Evolutionary conservation across 2,329 filamentous ascomycete genomes (phyloP).

Genomic region (Dryadomyces quercivorus): DNA sequence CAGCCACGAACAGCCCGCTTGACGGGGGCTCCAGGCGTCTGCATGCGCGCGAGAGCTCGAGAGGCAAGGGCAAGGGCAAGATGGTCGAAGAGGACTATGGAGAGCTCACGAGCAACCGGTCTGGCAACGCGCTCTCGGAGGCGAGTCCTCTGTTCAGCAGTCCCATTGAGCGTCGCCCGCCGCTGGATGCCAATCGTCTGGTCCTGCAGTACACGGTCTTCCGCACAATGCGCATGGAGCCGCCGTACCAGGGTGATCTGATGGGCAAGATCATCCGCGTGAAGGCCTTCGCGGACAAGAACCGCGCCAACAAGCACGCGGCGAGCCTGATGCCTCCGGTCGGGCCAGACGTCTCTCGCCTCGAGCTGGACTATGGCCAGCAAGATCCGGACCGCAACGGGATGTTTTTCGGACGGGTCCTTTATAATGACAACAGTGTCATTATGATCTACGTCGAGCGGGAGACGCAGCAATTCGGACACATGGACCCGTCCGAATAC

Average conservation of each 20-base stretch:
- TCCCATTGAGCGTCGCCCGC: no score
- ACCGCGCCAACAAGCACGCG: constrained; percentile 9
- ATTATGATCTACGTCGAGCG: constrained; percentile 9
- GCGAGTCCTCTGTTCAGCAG: no score
- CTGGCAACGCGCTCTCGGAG: no score
- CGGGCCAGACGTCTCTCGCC: background rate
- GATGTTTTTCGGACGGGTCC: constrained; percentile 9
- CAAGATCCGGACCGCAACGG: constrained; percentile 5
- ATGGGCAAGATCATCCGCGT: constrained; percentile 4
- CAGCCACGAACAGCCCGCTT: no score
- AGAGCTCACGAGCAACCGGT: no score
- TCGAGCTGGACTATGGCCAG: constrained; percentile 5
- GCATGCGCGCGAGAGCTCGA: no score
- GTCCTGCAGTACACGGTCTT: constrained; percentile 11
- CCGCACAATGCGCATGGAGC: constrained; percentile 2
- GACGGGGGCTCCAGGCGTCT: no score
- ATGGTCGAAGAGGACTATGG: no score
- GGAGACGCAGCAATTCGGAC: constrained; percentile 8
- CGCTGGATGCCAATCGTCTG: background rate
- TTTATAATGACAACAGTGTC: background rate
- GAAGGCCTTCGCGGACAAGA: constrained; percentile 8
- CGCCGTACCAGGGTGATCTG: background rate
- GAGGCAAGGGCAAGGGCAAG: no score
- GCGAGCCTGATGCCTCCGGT: background rate
- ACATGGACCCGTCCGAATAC: constrained; percentile 4